Evolutionary conservation across 805 yeast species (phyloP).

Genomic region (Blastobotrys mokoenaii): DNA sequence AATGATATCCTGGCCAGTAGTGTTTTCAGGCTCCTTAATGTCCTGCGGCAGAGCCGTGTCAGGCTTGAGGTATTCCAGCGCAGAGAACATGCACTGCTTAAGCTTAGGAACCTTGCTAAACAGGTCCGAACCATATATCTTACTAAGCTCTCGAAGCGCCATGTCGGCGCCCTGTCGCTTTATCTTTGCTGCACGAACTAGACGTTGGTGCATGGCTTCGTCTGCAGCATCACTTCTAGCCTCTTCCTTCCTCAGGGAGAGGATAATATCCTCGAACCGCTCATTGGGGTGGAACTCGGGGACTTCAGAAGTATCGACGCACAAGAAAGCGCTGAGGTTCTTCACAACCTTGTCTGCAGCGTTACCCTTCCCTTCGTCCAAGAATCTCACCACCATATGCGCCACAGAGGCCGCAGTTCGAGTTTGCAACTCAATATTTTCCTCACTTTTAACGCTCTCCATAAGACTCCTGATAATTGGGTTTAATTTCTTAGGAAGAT

Average conservation of each 20-base stretch:
- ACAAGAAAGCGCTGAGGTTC: slow-evolving; percentile 83
- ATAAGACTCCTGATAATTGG: slow-evolving; percentile 82
- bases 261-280: slow-evolving; percentile 42
- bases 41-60: slow-evolving; percentile 19
- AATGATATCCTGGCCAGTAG: slow-evolving; percentile 67
- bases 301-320: slow-evolving; percentile 93
- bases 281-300: slow-evolving; percentile 78
- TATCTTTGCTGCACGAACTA: slow-evolving; percentile 63
- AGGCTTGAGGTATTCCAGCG: slow-evolving; percentile 39
- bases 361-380: slow-evolving; percentile 47
- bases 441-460: slow-evolving; percentile 85
- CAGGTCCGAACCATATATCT: slow-evolving; percentile 42
- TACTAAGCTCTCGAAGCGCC: slow-evolving; percentile 54
- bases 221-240: slow-evolving; percentile 54
- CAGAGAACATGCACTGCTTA: slow-evolving; percentile 53
- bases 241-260: slow-evolving; percentile 76
- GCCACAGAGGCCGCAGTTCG: slow-evolving; percentile 67
- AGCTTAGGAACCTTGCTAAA: slow-evolving; percentile 62
- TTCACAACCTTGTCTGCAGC: slow-evolving; percentile 85
- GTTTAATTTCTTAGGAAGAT: slow-evolving; percentile 77
- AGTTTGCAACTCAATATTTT: slow-evolving; percentile 52
- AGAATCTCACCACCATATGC: slow-evolving; percentile 51
- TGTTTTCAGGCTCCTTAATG: slow-evolving; percentile 31
- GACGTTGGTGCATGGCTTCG: slow-evolving; percentile 49
- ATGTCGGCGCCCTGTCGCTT: slow-evolving; percentile 79